phyloP scores from a whole-genome alignment of 805 yeast genomes.

The Wickerhamiella musiphila region DNA sequence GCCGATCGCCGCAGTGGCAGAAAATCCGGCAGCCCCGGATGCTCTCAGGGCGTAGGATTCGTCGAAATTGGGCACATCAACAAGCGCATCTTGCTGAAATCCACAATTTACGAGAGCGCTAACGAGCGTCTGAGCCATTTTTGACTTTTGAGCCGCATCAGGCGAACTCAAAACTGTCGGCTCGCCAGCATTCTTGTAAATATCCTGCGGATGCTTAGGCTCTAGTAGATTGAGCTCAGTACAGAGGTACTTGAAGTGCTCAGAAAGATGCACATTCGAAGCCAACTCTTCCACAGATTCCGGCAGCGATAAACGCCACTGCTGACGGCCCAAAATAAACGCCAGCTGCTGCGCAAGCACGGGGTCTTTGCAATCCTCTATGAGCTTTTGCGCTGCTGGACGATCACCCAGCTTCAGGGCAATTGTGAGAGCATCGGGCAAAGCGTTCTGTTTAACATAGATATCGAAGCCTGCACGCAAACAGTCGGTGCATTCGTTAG shows the following conservation, averaged over 20 bases:
- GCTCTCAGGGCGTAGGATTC: slow-evolving; percentile 81
- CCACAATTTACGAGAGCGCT: slow-evolving; percentile 86
- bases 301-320: slow-evolving; percentile 63
- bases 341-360: slow-evolving; percentile 79
- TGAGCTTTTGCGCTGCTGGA: slow-evolving; percentile 57
- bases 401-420: slow-evolving; percentile 84
- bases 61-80: slow-evolving; percentile 50
- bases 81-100: slow-evolving; percentile 66
- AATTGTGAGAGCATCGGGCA: slow-evolving; percentile 76
- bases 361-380: slow-evolving; percentile 59
- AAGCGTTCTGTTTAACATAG: slow-evolving; percentile 57
- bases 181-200: slow-evolving; percentile 57
- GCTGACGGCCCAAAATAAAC: slow-evolving; percentile 70
- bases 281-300: slow-evolving; percentile 66
- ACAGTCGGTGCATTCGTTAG: slow-evolving; percentile 79
- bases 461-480: slow-evolving; percentile 77
- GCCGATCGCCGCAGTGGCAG: slow-evolving; percentile 86
- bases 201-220: slow-evolving; percentile 89
- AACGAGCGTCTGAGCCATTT: slow-evolving; percentile 86
- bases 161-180: slow-evolving; percentile 31
- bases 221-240: slow-evolving; percentile 77
- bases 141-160: slow-evolving; percentile 91
- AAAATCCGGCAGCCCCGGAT: slow-evolving; percentile 76
- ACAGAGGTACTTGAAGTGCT: slow-evolving; percentile 61
- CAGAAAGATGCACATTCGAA: slow-evolving; percentile 61